Percentiles rank a stretch among this genome's conserved stretches.
Evolutionary conservation across 208 protist genomes (phyloP).

Genomic region (Acanthamoeba comandoni): DNA sequence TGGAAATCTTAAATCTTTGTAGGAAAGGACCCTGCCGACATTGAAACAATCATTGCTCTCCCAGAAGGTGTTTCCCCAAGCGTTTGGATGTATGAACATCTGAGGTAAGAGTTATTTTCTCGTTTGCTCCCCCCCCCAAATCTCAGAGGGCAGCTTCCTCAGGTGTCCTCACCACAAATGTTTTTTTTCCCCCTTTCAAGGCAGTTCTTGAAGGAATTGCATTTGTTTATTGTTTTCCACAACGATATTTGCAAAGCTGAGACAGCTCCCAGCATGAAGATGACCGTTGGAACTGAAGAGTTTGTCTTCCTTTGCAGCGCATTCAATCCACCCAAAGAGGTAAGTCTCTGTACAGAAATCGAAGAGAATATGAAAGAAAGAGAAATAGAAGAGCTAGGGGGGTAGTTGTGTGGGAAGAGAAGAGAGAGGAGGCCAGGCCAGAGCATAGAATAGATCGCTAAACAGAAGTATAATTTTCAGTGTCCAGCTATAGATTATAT

Average conservation of each 20-base stretch:
- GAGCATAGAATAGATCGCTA: not conserved
- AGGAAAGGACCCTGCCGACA: constrained; percentile 35
- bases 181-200: not conserved
- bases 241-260: constrained; percentile 24
- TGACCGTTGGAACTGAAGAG: constrained; percentile 52
- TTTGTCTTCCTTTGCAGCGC: constrained; percentile 69
- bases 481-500: constrained; percentile 67
- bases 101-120: constrained; percentile 10
- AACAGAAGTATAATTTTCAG: not conserved
- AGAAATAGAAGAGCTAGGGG: too few species aligned
- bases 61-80: constrained; percentile 23
- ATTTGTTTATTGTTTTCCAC: constrained; percentile 65
- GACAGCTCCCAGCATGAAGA: constrained; percentile 73
- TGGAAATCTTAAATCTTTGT: not conserved
- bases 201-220: constrained; percentile 53
- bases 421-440: too few species aligned
- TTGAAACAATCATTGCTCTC: constrained; percentile 19
- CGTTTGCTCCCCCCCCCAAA: not conserved
- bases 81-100: constrained; percentile 71
- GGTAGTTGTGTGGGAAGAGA: too few species aligned
- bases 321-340: constrained; percentile 67
- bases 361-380: too few species aligned
- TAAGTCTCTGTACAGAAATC: not conserved
- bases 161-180: too few species aligned
- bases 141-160: not conserved